phyloP scores from a whole-genome alignment of 306 rosid genomes.

The Trifolium repens region DNA sequence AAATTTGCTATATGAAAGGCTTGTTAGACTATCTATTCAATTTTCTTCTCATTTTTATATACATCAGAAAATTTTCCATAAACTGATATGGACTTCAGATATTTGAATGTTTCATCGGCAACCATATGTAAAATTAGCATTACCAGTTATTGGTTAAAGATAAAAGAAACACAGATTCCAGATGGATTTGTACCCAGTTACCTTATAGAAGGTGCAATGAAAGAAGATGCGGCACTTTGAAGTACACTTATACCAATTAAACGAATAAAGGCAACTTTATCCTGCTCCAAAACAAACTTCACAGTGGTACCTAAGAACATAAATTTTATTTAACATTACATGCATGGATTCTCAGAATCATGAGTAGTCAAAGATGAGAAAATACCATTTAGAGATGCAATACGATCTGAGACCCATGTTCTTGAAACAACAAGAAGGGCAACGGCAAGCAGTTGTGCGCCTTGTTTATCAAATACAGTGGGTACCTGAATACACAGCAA shows the following conservation, averaged over 20 bases:
- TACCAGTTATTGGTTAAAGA: conserved; percentile 21
- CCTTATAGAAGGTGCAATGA: conserved; percentile 95
- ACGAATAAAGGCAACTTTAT: conserved; percentile 78
- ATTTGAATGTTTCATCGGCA: conserved; percentile 25
- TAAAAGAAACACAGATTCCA: conserved; percentile 16
- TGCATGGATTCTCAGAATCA: conserved; percentile 14
- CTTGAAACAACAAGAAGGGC: conserved; percentile 91
- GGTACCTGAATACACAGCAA: conserved; percentile 65
- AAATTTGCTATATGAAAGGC: conserved; percentile 29
- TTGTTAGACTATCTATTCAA: conserved; percentile 27
- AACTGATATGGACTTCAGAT: conserved; percentile 24
- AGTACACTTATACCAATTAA: conserved; percentile 87
- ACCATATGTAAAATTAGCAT: conserved; percentile 17
- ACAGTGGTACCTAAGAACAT: conserved; percentile 84
- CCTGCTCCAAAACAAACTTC: conserved; percentile 93
- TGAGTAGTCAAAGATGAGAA: conserved; percentile 25
- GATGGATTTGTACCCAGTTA: conserved; percentile 34
- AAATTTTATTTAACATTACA: conserved; percentile 41
- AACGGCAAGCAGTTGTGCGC: conserved; percentile 91
- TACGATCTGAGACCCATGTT: conserved; percentile 97
- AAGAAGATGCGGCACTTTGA: conserved; percentile 89
- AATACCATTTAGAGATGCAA: conserved; percentile 91
- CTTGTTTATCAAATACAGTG: conserved; percentile 89
- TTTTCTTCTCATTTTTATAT: not conserved
- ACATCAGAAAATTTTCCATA: conserved; percentile 14